These are phyloP conservation scores for Penicillium paradoxum DNA, from an alignment of 495 filamentous ascomycete genomes.

Conservation along the genomic window DNA sequence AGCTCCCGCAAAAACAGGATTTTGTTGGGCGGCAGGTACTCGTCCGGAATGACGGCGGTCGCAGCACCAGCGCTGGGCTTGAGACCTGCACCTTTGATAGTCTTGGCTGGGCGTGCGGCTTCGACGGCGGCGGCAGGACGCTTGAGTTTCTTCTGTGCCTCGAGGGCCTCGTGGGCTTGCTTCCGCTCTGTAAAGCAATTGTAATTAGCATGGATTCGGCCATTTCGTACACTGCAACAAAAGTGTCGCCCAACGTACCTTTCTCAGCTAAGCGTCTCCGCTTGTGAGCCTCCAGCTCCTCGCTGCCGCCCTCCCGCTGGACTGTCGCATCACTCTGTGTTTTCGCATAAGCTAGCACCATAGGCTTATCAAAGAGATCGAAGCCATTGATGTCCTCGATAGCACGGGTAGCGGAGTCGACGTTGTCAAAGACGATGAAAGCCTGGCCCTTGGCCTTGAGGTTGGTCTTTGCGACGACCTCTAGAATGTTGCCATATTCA, in stretches of 20 bases:
- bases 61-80: slow-evolving; percentile 68
- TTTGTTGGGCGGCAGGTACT: slow-evolving; percentile 96
- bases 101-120: slow-evolving; percentile 62
- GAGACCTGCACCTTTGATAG: slow-evolving; percentile 70
- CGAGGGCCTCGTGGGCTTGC: slow-evolving; percentile 77
- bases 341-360: slow-evolving; percentile 80
- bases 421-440: slow-evolving; percentile 86
- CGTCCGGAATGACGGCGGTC: slow-evolving; percentile 81
- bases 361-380: slow-evolving; percentile 88
- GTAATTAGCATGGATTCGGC: slow-evolving; percentile 1
- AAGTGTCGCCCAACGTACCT: slow-evolving; percentile 48
- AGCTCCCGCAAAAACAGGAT: slow-evolving; percentile 94
- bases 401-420: slow-evolving; percentile 69
- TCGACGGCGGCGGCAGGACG: slow-evolving; percentile 54
- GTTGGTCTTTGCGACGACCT: slow-evolving; percentile 89
- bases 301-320: slow-evolving; percentile 59
- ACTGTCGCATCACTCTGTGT: slow-evolving; percentile 88
- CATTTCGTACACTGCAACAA: neutral
- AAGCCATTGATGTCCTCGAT: slow-evolving; percentile 92
- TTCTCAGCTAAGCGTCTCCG: slow-evolving; percentile 82
- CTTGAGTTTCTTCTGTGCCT: slow-evolving; percentile 79
- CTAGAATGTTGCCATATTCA: slow-evolving; percentile 85
- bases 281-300: slow-evolving; percentile 88
- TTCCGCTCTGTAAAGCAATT: slow-evolving; percentile 64
- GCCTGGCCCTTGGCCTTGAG: slow-evolving; percentile 93